Base-by-base conservation (phyloP, 306 rosid species). In the Amphicarpaea edgeworthii region DNA sequence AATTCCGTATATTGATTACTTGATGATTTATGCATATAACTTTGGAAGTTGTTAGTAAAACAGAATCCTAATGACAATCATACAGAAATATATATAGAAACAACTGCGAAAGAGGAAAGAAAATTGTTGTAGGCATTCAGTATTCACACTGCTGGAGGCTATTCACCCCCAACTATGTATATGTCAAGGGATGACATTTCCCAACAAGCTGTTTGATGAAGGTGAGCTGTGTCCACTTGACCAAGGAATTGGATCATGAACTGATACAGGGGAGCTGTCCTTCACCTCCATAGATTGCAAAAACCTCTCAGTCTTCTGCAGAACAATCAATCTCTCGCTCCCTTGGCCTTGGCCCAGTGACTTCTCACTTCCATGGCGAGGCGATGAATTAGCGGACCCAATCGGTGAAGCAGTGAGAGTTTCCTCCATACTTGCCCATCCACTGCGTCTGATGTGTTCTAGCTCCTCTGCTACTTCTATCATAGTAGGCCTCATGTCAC, bases 401-500 rank as follows among this genome's bases (percentile, higher is more conserved):
- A 69, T 79, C 0, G 97, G 88, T 8, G 97, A 86, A 50, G 84
- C 86, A 59, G 72, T 42, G 76, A 82, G 41, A 65, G 87, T 84
- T 73, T 92, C 99, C 63, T 90, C 97, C 88, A 85, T 84, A 30
- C 93, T 68, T 40, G 89, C 84, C 98, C 98, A 90, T 64, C 93
- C 98, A 38, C 98, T 88, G 77, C 72, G 86, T 78, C 88, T 82
- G 45, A 96, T 82, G 68, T 70, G 82, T 64, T 96, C 96, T 8
- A 96, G 88, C 85, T 96, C 99, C 54, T 90, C 98, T 0, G 98
- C 98, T 65, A 89, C 99, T 83, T 96, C 99, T 68, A 72, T 86
- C 99, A 96, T 96, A 7, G 96, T 82, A 47, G 99, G 99, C 84
- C 99, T 92, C 86, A 77, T 84, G 83, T 96, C 98, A 50, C 98